Evolutionary conservation across 805 yeast species (phyloP), one percentile per base, ranked within the genome.

Genomic region (Debaryomyces hansenii): DNA sequence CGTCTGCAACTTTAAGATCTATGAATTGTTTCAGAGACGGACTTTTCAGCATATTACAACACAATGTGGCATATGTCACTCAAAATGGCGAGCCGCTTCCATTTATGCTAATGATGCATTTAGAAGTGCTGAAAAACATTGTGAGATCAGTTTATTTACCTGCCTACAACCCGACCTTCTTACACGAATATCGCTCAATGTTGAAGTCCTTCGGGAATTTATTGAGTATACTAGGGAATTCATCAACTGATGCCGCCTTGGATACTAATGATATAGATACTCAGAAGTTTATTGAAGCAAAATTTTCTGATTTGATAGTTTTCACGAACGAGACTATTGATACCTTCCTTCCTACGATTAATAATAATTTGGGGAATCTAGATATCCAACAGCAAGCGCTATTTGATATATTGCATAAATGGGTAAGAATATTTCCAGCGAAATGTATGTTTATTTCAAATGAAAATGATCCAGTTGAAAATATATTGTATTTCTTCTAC

Each of bases 1-100:
- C 75, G 1, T 74, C 69, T 47, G 75, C 74, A 10, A 69, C 73
- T 1, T 47, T 62, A 12, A 53, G 61, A 49, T 67, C 73, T 20
- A 60, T 66, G 27, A 58, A 58, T 29, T 71, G 77, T 45, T 71
- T 70, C 51, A 57, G 73, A 27, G 73, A 71, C 48, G 77, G 77
- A 1, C 53, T 71, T 45, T 68, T 71, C 44, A 57, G 70, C 28
- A 63, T 69, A 29, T 63, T 71, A 47, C 54, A 59, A 14, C 62
- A 63, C 53, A 57, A 65, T 38, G 41, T 62, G 18, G 53, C 56
- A 20, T 39, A 47, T 11, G 47, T 53, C 10, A 43, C 50, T 27
- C 53, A 51, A 10, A 50, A 48, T 14, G 49, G 46, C 1, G 33
- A 46, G 24, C 49, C 29, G 14, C 54, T 47, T 33, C 57, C 59